Base-by-base conservation (phyloP, 768 basidiomycete genomes). In the Podaxis sp. region DNA sequence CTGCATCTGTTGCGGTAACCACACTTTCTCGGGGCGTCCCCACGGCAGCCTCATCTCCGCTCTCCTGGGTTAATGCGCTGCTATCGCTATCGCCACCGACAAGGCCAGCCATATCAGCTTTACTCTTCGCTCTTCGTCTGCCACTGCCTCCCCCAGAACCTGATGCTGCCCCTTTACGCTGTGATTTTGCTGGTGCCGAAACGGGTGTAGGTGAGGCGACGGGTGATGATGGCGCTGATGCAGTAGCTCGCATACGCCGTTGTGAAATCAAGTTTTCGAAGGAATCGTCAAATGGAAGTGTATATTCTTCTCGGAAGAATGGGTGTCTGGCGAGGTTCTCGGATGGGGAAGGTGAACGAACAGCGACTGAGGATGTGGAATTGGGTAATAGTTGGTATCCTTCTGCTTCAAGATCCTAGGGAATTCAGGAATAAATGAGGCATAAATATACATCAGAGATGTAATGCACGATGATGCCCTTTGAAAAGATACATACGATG, bases 31-130 rank as follows among this genome's bases (percentile, higher is more conserved):
- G 77, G 0, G 87, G 85, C 8, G 87, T 88, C 25, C 82, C 85
- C 9, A 69, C 63, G 11, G 66, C 65, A 17, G 73, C 77, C 69
- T 93, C 91, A 60, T 93, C 91, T 6, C 86, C 90, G 64, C 90
- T 92, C 72, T 93, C 90, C 70, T 90, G 86, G 3, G 91, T 93
- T 68, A 93, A 71, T 27, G 89, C 91, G 65, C 91, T 93, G 68
- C 89, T 91, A 65, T 93, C 91, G 69, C 91, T 93, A 68, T 93
- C 90, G 1, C 91, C 91, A 13, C 85, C 86, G 2, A 92, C 83
- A n/a, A 92, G 73, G 0, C 90, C 90, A 0, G 90, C 89, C 75
- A 88, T 76, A 61, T 86, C 83, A 6, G 84, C 79, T 66, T 85
- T 85, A 24, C 81, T 84, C 64, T 77, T 80, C 24, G 79, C 76